Conservation (phyloP, 192 early-diverging fungal genomes). For the Linnemannia elongata region DNA sequence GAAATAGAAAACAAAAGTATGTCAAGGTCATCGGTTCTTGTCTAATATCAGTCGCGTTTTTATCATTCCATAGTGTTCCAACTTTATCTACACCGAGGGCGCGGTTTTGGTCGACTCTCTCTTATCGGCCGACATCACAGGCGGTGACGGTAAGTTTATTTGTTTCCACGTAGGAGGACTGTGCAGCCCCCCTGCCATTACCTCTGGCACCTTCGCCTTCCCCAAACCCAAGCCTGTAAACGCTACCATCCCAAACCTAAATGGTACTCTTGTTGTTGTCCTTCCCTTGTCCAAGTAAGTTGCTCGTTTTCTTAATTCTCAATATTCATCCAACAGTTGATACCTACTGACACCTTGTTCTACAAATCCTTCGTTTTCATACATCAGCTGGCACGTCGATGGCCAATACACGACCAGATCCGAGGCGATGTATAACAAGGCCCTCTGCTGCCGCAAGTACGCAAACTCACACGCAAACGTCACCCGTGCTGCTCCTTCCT, state of each 20-base stretch:
- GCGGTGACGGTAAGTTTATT: slow-evolving; percentile 55
- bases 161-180: slow-evolving; percentile 50
- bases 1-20: too few species aligned
- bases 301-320: not conserved
- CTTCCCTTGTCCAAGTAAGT: slow-evolving; percentile 65
- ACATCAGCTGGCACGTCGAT: slow-evolving; percentile 32
- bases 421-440: slow-evolving; percentile 57
- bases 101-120: slow-evolving; percentile 45
- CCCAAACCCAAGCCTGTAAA: slow-evolving; percentile 58
- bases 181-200: slow-evolving; percentile 58
- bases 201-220: slow-evolving; percentile 53
- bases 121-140: slow-evolving; percentile 30
- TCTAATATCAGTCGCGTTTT: too few species aligned
- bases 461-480: slow-evolving; percentile 39
- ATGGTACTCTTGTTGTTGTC: slow-evolving; percentile 52
- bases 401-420: slow-evolving; percentile 40
- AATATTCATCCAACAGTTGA: too few species aligned
- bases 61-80: slow-evolving; percentile 42
- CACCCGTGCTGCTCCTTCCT: slow-evolving; percentile 20
- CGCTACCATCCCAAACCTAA: slow-evolving; percentile 16
- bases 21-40: too few species aligned
- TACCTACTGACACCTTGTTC: not conserved
- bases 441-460: slow-evolving; percentile 60
- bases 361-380: not conserved
- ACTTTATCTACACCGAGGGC: slow-evolving; percentile 56